Base-by-base conservation (phyloP, 768 basidiomycete genomes). In the Punctularia strigosozonata region DNA sequence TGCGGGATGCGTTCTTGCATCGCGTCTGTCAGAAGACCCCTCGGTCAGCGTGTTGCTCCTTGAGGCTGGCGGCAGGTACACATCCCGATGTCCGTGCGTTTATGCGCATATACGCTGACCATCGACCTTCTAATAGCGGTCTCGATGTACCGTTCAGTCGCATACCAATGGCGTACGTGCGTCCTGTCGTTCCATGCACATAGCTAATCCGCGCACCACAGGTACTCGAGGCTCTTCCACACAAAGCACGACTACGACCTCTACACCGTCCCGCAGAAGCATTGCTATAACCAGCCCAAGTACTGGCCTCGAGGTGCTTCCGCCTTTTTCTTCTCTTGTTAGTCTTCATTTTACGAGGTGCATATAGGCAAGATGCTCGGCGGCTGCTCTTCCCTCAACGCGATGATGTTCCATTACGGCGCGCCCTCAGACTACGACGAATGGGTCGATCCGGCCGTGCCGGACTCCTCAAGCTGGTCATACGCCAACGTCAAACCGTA, bases 281-380 rank as follows among this genome's bases (percentile, higher is more conserved):
- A 67, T 43, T 71, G 73, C 2, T 61, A 58, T 24, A 65, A 66
- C 15, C 61, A 60, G 48, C 61, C 57, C 43, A 61, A 65, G 25
- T 77, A 62, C 40, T 83, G 77, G 75, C 81, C 82, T 0, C 61
- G 82, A 60, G 81, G 80, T 78, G 47, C 5, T 54, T 46, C 6
- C n/a, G n/a, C n/a, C n/a, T n/a, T n/a, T n/a, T n/a, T 15, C 30
- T 23, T 7, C 37, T 14, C 23, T 19, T 18, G n/a, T 17, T 4
- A 20, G 23, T 4, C 4, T 21, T 12, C 24, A 36, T 8, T 23
- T 40, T 43, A 24, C 6, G 18, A n/a, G n/a, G n/a, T n/a, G n/a
- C n/a, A n/a, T n/a, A n/a, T n/a, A 82, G 80, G 59, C 1, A 81
- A 75, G 49, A 61, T 85, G 52, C 66, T 86, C 5, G 82, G 82